Evolutionary conservation across 169 alveolate genomes (phyloP).

Genomic region (Plasmodium relictum): DNA sequence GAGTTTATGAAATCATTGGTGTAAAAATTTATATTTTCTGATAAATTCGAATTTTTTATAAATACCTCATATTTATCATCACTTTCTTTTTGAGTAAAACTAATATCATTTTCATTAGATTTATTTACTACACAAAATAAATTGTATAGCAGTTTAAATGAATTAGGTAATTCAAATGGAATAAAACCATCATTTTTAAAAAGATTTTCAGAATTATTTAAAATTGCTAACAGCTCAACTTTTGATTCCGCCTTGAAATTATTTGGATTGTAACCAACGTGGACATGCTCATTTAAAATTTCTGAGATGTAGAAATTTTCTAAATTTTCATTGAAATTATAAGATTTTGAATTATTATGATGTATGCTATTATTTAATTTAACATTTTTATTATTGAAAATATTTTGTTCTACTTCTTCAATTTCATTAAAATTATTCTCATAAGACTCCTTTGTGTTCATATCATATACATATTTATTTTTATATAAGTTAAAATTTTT

Average conservation of each 20-base stretch:
- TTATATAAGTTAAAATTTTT: constrained; percentile 17
- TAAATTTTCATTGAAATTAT: not conserved
- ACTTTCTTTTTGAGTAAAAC: not conserved
- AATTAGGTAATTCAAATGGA: constrained; percentile 33
- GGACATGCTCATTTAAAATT: constrained; percentile 72
- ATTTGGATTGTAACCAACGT: constrained; percentile 72
- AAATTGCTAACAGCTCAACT: constrained; percentile 53
- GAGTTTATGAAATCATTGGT: constrained; percentile 46
- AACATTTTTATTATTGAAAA: not conserved
- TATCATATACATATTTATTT: constrained; percentile 33
- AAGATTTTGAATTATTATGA: not conserved
- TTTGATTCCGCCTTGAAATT: constrained; percentile 13
- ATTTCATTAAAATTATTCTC: not conserved
- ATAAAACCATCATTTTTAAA: not conserved
- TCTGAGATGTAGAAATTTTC: constrained; percentile 29
- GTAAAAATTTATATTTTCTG: constrained; percentile 44
- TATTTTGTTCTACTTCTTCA: not conserved
- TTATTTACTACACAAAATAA: constrained; percentile 56
- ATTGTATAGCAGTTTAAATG: constrained; percentile 52
- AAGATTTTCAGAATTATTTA: constrained; percentile 11
- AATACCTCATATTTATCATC: constrained; percentile 33
- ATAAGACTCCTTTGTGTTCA: not conserved
- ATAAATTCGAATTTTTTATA: constrained; percentile 28
- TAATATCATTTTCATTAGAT: not conserved
- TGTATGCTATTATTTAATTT: not conserved